Evolutionary conservation across 1,284 basidiomycete genomes (phyloP).

Genomic region (Takashimella koratensis): DNA sequence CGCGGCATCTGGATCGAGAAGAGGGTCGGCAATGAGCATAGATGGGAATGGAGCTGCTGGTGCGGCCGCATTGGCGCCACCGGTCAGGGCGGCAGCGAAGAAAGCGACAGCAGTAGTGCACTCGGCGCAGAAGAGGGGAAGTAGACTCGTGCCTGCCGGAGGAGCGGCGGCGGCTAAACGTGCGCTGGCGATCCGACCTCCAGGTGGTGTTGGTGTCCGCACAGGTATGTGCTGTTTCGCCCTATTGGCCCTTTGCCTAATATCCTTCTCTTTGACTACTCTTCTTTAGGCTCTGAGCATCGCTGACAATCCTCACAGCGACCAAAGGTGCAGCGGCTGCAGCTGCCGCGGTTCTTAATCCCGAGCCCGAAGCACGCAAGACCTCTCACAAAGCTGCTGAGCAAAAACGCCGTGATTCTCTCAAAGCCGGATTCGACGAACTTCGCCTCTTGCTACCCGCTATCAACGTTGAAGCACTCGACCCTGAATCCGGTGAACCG

Average conservation of each 20-base stretch:
- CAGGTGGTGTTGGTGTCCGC: constrained; percentile 31
- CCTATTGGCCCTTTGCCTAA: background rate
- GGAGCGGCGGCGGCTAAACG: constrained; percentile 28
- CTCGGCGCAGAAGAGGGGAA: constrained; percentile 12
- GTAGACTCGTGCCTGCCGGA: constrained; percentile 12
- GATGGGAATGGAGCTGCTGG: too few species aligned
- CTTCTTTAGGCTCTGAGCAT: background rate
- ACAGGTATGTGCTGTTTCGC: constrained; percentile 29
- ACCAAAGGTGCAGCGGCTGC: constrained; percentile 35
- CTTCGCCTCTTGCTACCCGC: constrained; percentile 82
- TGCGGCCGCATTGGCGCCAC: constrained; percentile 1
- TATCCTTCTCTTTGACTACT: background rate
- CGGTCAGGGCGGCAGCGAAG: constrained; percentile 9
- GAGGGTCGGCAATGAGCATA: background rate
- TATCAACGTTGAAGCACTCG: constrained; percentile 63
- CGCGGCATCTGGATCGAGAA: background rate
- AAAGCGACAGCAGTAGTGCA: constrained; percentile 7
- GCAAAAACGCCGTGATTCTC: constrained; percentile 90
- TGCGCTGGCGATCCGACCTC: constrained; percentile 35
- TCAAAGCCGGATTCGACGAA: constrained; percentile 95
- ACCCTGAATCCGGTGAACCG: constrained; percentile 62
- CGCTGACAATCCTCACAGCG: constrained; percentile 11
- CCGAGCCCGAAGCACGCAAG: constrained; percentile 54
- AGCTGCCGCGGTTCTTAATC: constrained; percentile 21
- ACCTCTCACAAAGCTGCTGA: constrained; percentile 96